A percentile compares a stretch with the other conserved stretches of the same genome.
These are phyloP conservation scores for Rhizopogon vesiculosus DNA, from an alignment of 768 basidiomycete species.

Conservation along the genomic window DNA sequence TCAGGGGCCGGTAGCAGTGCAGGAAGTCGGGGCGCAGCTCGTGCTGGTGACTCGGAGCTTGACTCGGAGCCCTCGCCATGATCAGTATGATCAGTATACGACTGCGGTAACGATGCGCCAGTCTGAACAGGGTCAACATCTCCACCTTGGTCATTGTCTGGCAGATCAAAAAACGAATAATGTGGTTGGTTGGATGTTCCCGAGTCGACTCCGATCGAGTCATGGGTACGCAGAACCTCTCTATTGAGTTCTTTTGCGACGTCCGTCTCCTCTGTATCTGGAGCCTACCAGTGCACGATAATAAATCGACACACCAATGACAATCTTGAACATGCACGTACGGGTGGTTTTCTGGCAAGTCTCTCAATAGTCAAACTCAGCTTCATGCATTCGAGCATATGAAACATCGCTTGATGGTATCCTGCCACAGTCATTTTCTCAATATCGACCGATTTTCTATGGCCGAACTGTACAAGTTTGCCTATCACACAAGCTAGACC, in stretches of 20 bases:
- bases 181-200: not conserved
- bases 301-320: not conserved
- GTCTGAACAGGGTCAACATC: not conserved
- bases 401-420: constrained; percentile 24
- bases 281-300: not conserved
- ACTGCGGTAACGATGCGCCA: not conserved
- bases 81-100: not conserved
- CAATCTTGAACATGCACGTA: not conserved
- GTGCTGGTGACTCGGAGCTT: not conserved
- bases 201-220: not conserved
- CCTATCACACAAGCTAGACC: constrained; percentile 15
- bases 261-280: not conserved
- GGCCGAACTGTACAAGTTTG: not conserved
- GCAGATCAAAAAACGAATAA: not conserved
- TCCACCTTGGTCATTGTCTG: not conserved
- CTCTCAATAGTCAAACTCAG: constrained; percentile 6
- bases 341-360: constrained; percentile 4
- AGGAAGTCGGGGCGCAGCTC: not conserved
- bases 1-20: too few relatives aligned
- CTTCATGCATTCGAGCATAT: constrained; percentile 19
- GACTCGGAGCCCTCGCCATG: too few relatives aligned
- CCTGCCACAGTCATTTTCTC: constrained; percentile 9
- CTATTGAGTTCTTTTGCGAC: not conserved
- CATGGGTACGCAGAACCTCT: not conserved
- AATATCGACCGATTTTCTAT: constrained; percentile 8